Conservation (phyloP, 2,329 filamentous ascomycete genomes). For the Cladosporium phlei region DNA sequence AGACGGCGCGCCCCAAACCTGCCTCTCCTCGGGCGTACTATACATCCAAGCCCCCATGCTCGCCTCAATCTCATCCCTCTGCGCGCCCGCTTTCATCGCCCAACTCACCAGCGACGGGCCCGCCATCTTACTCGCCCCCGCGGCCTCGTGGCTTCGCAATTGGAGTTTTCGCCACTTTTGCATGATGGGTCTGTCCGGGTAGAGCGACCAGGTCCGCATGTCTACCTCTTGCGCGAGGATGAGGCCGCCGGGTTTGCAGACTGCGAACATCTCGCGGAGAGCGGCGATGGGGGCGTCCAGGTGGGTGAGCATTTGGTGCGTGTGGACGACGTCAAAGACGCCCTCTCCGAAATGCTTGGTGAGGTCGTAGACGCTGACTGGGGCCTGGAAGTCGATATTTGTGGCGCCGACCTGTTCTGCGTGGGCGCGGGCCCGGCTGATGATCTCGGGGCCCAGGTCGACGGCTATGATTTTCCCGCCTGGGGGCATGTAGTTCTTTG, state of each 20-base stretch:
- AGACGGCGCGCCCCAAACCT: slow-evolving; percentile 33
- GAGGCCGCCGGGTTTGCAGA: slow-evolving; percentile 50
- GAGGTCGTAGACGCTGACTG: slow-evolving; percentile 31
- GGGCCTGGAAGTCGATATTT: slow-evolving; percentile 39
- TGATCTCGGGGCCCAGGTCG: slow-evolving; percentile 42
- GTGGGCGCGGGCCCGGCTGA: slow-evolving; percentile 36
- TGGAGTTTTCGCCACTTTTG: slow-evolving; percentile 34
- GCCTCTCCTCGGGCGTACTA: slow-evolving; percentile 34
- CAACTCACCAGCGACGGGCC: slow-evolving; percentile 28
- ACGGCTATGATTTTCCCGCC: slow-evolving; percentile 44
- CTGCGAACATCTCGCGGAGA: slow-evolving; percentile 51
- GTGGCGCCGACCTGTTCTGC: slow-evolving; percentile 33
- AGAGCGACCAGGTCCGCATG: slow-evolving; percentile 34
- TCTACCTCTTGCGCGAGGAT: slow-evolving; percentile 45
- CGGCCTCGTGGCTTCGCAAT: slow-evolving; percentile 29
- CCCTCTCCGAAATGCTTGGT: slow-evolving; percentile 37
- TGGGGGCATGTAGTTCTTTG: slow-evolving; percentile 40
- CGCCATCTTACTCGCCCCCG: slow-evolving; percentile 21
- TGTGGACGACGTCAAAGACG: slow-evolving; percentile 56
- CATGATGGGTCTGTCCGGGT: slow-evolving; percentile 34
- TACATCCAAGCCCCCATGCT: slow-evolving; percentile 41
- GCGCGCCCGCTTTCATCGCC: slow-evolving; percentile 37
- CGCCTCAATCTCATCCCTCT: slow-evolving; percentile 35
- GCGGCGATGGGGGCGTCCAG: slow-evolving; percentile 47
- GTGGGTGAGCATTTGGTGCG: slow-evolving; percentile 56